phyloP scores from a whole-genome alignment of 2,329 filamentous ascomycete species.

The Hypoxylon sp. region DNA sequence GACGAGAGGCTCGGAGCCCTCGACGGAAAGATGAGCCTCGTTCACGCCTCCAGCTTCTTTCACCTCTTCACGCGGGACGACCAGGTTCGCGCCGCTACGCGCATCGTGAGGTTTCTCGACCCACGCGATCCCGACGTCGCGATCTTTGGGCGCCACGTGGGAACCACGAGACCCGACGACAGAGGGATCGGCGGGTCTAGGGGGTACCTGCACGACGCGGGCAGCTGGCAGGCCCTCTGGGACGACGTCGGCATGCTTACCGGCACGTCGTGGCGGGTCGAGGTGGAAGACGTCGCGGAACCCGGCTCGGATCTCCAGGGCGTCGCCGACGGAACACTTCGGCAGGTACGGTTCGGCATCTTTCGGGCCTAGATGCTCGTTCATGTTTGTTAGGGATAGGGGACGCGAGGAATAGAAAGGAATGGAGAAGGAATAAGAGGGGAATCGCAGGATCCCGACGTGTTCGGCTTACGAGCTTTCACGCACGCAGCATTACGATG shows the following conservation, averaged over 20 bases:
- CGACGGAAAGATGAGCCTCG: conserved; percentile 54
- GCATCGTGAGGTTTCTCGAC: conserved; percentile 56
- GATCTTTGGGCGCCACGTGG: conserved; percentile 62
- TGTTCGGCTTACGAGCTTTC: too few relatives aligned
- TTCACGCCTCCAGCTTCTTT: conserved; percentile 60
- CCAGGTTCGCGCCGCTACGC: conserved; percentile 55
- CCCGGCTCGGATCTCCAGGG: conserved; percentile 18
- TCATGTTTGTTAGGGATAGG: too few relatives aligned
- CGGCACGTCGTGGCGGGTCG: conserved; percentile 58
- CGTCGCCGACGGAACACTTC: conserved; percentile 32
- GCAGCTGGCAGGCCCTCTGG: conserved; percentile 62
- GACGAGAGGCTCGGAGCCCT: conserved; percentile 48
- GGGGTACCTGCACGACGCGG: conserved; percentile 57
- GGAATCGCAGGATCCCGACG: too few relatives aligned
- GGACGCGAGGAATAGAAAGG: too few relatives aligned
- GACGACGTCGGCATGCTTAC: conserved; percentile 59
- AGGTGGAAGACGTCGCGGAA: conserved; percentile 48
- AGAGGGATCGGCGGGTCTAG: conserved; percentile 37
- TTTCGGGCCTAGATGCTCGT: conserved; percentile 35
- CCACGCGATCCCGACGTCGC: conserved; percentile 54
- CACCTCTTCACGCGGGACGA: conserved; percentile 58
- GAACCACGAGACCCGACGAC: conserved; percentile 46
- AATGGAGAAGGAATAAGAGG: too few relatives aligned
- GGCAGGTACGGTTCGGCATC: conserved; percentile 40
- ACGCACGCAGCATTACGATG: too few relatives aligned